These are phyloP conservation scores for Blastobotrys capitulatus DNA, from an alignment of 1,139 yeast genomes.

Conservation along the genomic window DNA sequence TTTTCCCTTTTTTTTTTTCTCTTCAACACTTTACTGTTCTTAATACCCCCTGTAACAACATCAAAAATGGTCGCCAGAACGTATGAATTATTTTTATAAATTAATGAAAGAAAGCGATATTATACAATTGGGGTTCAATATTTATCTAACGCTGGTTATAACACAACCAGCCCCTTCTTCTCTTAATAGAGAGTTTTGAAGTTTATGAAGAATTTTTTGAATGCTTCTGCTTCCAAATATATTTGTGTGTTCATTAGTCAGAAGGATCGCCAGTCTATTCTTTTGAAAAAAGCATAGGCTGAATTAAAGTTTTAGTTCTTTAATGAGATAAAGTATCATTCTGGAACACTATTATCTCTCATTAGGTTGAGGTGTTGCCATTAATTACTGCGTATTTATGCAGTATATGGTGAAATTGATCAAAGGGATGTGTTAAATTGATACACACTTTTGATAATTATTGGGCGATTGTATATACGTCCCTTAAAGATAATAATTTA, in stretches of 20 bases:
- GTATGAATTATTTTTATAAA: too few relatives aligned
- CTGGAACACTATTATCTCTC: constrained; percentile 16
- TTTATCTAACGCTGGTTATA: background rate
- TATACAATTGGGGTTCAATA: background rate
- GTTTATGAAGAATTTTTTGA: constrained; percentile 3
- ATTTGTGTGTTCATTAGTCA: constrained; percentile 7
- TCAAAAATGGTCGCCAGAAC: too few relatives aligned
- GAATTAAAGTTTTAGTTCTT: too few relatives aligned
- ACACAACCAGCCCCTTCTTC: constrained; percentile 20
- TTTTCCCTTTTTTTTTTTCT: too few relatives aligned
- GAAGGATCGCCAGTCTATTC: constrained; percentile 9
- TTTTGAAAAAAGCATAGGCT: background rate
- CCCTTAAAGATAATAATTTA: background rate
- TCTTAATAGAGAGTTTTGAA: constrained; percentile 21
- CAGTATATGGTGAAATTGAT: constrained; percentile 17
- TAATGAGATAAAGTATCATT: constrained; percentile 10
- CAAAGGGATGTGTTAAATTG: constrained; percentile 11
- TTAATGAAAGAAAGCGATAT: background rate
- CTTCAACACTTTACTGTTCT: too few relatives aligned
- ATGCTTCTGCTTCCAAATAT: constrained; percentile 14
- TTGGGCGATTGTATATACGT: constrained; percentile 1
- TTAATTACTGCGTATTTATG: background rate
- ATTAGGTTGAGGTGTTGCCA: constrained; percentile 12
- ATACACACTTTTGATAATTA: background rate
- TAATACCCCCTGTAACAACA: too few relatives aligned